phyloP scores from a whole-genome alignment of 495 filamentous ascomycete genomes.

The Aspergillus egyptiacus region DNA sequence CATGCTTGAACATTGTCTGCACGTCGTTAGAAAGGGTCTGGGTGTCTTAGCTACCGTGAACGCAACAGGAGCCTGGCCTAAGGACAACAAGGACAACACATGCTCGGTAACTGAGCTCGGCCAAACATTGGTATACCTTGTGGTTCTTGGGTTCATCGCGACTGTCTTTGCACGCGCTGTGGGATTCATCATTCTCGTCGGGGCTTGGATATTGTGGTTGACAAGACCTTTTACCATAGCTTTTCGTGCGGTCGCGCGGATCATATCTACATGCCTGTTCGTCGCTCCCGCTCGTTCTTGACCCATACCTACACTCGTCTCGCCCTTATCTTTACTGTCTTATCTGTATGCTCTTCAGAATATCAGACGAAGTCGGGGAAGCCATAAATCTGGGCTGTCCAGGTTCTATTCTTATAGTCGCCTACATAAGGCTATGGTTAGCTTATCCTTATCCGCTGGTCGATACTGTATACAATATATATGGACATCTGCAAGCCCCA shows the following conservation, averaged over 20 bases:
- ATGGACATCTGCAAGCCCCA: background rate
- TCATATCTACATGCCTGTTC: conserved; percentile 15
- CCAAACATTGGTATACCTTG: conserved; percentile 34
- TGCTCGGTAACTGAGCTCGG: conserved; percentile 29
- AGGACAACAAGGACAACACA: conserved; percentile 27
- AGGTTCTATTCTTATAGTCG: conserved; percentile 1
- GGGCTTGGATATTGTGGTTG: conserved; percentile 42
- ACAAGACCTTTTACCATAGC: conserved; percentile 34
- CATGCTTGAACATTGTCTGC: conserved; percentile 36
- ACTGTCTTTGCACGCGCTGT: conserved; percentile 30
- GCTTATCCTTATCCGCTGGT: background rate
- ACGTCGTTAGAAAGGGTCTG: conserved; percentile 27
- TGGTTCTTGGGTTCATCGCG: conserved; percentile 31
- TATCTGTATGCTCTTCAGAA: background rate
- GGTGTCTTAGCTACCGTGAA: conserved; percentile 28
- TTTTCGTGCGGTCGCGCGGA: conserved; percentile 27
- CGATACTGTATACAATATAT: conserved; percentile 2
- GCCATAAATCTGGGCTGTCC: no score
- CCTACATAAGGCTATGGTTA: background rate
- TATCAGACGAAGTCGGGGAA: background rate
- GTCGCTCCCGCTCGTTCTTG: background rate
- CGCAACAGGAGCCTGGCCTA: conserved; percentile 33
- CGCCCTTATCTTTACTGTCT: background rate
- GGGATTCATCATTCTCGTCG: conserved; percentile 33
- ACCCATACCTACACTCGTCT: background rate